A percentile compares a stretch with the other conserved stretches of the same genome.
phyloP scores from a whole-genome alignment of 768 basidiomycete species.

The Russula sp. region DNA sequence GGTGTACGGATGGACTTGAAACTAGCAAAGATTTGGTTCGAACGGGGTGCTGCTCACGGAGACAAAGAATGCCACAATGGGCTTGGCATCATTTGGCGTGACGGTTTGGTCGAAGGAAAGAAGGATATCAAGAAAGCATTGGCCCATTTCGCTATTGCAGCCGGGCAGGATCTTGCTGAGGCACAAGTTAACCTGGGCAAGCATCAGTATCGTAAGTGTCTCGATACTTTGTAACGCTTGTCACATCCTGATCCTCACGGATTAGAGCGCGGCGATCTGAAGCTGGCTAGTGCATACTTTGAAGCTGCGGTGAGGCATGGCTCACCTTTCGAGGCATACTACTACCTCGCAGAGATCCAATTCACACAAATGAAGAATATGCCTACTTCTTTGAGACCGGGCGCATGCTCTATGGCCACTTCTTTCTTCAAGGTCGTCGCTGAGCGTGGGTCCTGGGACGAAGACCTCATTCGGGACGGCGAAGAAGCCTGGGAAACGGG shows the following conservation, averaged over 20 bases:
- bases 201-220: slow-evolving; percentile 50
- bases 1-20: slow-evolving; percentile 73
- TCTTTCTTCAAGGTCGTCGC: slow-evolving; percentile 91
- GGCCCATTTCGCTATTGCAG: slow-evolving; percentile 67
- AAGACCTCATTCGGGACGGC: slow-evolving; percentile 76
- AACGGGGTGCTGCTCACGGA: slow-evolving; percentile 70
- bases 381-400: slow-evolving; percentile 47
- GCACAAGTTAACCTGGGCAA: slow-evolving; percentile 91
- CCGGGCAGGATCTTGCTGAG: slow-evolving; percentile 84
- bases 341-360: slow-evolving; percentile 85
- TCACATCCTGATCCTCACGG: slow-evolving; percentile 10
- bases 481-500: slow-evolving; percentile 67
- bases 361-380: slow-evolving; percentile 48
- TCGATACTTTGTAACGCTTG: slow-evolving; percentile 5
- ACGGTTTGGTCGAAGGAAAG: slow-evolving; percentile 69
- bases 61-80: slow-evolving; percentile 89
- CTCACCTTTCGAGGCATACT: slow-evolving; percentile 92
- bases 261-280: slow-evolving; percentile 63
- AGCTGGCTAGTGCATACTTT: slow-evolving; percentile 64
- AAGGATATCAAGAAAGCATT: slow-evolving; percentile 60
- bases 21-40: slow-evolving; percentile 90
- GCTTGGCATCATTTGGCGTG: slow-evolving; percentile 87
- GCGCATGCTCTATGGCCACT: slow-evolving; percentile 84
- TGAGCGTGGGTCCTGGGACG: slow-evolving; percentile 85
- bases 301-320: slow-evolving; percentile 82